These are phyloP conservation scores for Tricholoma matsutake DNA, from an alignment of 768 basidiomycete genomes.

Conservation along the genomic window DNA sequence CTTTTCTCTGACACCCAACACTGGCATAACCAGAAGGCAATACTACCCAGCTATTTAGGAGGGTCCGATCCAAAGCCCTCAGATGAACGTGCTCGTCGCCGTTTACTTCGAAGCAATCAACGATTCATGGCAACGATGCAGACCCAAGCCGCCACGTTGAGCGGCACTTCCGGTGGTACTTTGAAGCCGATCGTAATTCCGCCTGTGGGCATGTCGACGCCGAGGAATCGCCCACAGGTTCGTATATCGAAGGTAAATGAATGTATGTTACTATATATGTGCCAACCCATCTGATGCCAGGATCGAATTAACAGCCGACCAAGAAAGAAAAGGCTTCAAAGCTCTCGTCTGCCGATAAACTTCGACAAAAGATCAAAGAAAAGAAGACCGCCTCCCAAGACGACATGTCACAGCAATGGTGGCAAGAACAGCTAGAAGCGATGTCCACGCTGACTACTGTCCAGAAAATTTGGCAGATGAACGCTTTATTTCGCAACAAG, in stretches of 20 bases:
- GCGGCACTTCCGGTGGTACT: constrained; percentile 54
- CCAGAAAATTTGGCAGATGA: constrained; percentile 32
- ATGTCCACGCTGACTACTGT: constrained; percentile 31
- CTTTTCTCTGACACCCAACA: constrained; percentile 51
- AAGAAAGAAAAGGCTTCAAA: constrained; percentile 17
- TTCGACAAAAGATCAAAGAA: constrained; percentile 40
- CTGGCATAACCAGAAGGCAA: constrained; percentile 54
- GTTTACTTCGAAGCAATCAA: constrained; percentile 44
- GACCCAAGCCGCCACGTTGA: constrained; percentile 58
- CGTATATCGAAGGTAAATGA: not conserved
- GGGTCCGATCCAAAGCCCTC: constrained; percentile 34
- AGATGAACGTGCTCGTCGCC: constrained; percentile 35
- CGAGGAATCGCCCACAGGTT: not conserved
- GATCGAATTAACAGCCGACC: constrained; percentile 6
- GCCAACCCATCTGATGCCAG: not conserved
- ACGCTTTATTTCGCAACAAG: constrained; percentile 43
- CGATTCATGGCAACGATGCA: constrained; percentile 55
- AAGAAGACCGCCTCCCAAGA: constrained; percentile 43
- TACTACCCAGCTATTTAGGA: constrained; percentile 54
- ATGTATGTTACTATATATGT: not conserved
- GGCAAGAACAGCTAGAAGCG: constrained; percentile 43
- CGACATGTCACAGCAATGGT: constrained; percentile 46
- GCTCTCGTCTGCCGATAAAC: constrained; percentile 24
- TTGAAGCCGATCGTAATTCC: constrained; percentile 56
- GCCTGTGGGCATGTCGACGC: constrained; percentile 26